Base-by-base conservation (phyloP, 345 rosid genomes). In the Alliaria petiolata region DNA sequence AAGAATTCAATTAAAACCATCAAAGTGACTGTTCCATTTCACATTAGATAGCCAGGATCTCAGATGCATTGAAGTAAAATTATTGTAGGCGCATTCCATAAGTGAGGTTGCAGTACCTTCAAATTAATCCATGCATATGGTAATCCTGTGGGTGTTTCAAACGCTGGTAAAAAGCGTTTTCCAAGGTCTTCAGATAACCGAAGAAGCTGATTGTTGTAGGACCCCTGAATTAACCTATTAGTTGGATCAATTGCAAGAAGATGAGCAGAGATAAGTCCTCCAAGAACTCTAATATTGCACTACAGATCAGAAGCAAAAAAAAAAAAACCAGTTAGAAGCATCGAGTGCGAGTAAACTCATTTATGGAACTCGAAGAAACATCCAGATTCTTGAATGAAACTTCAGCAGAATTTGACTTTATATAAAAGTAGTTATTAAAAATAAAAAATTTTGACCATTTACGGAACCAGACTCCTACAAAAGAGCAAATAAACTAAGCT, bases 261-360 rank as follows among this genome's bases (percentile, higher is more conserved):
- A 89, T 93, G 98, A 73, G 96, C 96, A 79, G 98, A 89, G 71
- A 93, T 84, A 83, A 93, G 98, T 84, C 97, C 98, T 80, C 98
- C 96, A 80, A 93, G 98, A 80, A 91, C 84, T 89, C 98, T 84
- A 80, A 93, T 91, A 83, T 93, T 93, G 92, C 97, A 89, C 98
- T 93, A 72, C 83, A 83, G 46, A 69, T 76, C 66, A 77, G 70
- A 78, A 76, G 64, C 58, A 55, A 76, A 77, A 59, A 30, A n/a
- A n/a, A n/a, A 5, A 78, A 66, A 59, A 69, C 60, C 36, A 75
- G 60, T 71, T 62, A 81, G 74, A 60, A 39, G 71, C 62, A 54
- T 71, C 55, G 60, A 61, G 3, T 44, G 46, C n/a, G 6, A 75
- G 34, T 52, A 35, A 16, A n/a, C 25, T 43, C 63, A 19, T 60